These are phyloP conservation scores for Serendipita sp. DNA, from an alignment of 768 basidiomycete species.

Conservation along the genomic window DNA sequence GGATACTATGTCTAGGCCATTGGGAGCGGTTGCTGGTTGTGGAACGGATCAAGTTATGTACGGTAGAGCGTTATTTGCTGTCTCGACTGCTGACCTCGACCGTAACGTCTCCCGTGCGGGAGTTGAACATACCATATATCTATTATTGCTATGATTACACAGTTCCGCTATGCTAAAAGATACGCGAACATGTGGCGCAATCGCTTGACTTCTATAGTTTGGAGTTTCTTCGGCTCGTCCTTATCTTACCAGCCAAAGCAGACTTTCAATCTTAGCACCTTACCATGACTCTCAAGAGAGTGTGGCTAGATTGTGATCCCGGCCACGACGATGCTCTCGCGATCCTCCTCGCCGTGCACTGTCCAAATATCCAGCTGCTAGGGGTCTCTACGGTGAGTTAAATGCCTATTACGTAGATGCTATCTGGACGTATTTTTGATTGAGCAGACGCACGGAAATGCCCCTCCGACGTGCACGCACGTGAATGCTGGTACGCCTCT, in stretches of 20 bases:
- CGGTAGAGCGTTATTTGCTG: too few relatives aligned
- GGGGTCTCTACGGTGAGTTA: conserved; percentile 65
- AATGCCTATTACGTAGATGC: neutral
- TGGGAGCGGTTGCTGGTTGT: neutral
- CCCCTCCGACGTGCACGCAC: conserved; percentile 41
- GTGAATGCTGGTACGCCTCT: conserved; percentile 35
- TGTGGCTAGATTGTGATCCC: conserved; percentile 58
- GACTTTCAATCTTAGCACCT: neutral
- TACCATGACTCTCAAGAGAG: neutral
- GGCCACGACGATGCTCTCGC: conserved; percentile 86
- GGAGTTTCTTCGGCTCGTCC: neutral
- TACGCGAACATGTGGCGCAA: neutral
- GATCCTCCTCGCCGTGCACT: conserved; percentile 59
- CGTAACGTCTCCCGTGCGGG: too few relatives aligned
- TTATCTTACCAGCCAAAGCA: neutral
- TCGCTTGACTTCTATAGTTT: neutral
- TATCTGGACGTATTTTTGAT: neutral
- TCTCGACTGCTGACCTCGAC: too few relatives aligned
- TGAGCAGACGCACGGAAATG: conserved; percentile 66
- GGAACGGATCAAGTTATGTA: neutral
- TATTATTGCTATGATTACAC: neutral
- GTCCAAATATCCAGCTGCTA: conserved; percentile 46
- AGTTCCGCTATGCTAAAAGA: neutral
- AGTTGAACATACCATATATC: neutral
- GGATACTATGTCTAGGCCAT: too few relatives aligned